Conservation (phyloP, 1,284 basidiomycete genomes). For the Wolfiporia cocos region DNA sequence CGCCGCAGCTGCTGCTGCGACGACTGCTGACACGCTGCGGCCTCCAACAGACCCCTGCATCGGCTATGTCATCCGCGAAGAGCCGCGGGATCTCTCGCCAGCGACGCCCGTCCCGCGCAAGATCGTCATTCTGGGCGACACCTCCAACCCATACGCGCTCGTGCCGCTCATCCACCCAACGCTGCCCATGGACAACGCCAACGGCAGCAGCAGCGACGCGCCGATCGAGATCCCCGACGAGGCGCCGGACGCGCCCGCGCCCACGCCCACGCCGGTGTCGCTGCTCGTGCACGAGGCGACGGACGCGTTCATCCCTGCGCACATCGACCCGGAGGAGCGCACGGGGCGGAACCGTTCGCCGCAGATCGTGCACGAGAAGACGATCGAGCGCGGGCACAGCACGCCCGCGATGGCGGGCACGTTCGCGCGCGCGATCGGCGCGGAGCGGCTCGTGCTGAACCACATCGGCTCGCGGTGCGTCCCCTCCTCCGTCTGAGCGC, state of each 20-base stretch:
- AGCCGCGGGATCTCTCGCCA: conserved; percentile 32
- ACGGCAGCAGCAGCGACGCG: neutral
- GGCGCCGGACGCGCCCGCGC: neutral
- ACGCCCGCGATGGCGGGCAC: conserved; percentile 77
- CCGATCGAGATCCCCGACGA: conserved; percentile 3
- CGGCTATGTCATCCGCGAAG: conserved; percentile 77
- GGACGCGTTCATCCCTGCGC: conserved; percentile 66
- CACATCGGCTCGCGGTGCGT: conserved; percentile 73
- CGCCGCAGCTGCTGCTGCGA: neutral
- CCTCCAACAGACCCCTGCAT: conserved; percentile 80
- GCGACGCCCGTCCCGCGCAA: conserved; percentile 36
- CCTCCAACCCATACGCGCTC: conserved; percentile 56
- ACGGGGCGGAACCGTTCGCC: conserved; percentile 34
- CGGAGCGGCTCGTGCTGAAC: conserved; percentile 70
- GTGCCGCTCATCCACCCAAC: conserved; percentile 46
- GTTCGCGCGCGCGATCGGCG: conserved; percentile 66
- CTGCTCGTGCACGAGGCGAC: conserved; percentile 82
- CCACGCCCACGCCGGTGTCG: conserved; percentile 12
- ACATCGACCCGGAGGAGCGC: conserved; percentile 39
- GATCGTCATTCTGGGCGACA: conserved; percentile 56
- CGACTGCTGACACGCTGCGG: no score
- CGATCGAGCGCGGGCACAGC: conserved; percentile 71
- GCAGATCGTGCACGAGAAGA: conserved; percentile 49
- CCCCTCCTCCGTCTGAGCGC: neutral
- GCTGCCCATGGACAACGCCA: conserved; percentile 20